Base-by-base conservation (phyloP, 495 filamentous ascomycete genomes). In the Tuber microsphaerosporum region DNA sequence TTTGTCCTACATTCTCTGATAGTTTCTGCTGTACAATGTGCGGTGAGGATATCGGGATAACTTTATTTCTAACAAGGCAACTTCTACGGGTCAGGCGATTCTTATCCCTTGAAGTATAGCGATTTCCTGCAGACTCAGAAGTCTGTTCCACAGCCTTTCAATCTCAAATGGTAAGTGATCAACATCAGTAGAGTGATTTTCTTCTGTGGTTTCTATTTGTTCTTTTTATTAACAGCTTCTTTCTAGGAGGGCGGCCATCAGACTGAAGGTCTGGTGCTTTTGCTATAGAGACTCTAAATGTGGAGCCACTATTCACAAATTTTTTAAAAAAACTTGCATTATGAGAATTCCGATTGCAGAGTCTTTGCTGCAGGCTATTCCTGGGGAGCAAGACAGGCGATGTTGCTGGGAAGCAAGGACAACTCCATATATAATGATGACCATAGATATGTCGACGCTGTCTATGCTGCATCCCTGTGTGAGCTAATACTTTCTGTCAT, bases 321-420 rank as follows among this genome's bases (percentile, higher is more conserved):
- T 89, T 81, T 81, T 90, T 78, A n/a, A n/a, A 72, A 81, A 74
- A 75, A 83, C 2, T 72, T 89, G 0, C 86, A 88, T 74, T 76
- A 82, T 70, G 79, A 83, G 22, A 81, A 83, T 45, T 51, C 74
- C 76, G 71, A 80, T 80, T 74, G 77, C 8, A 81, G 81, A 48
- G 71, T 90, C 69, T 87, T 86, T 43, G 84, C 84, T 1, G 86
- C 88, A 0, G 89, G 89, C 0, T 90, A 88, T 79, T 90, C 89
- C 81, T 90, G 88, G 89, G 89, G 89, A 46, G 89, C 88, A 3
- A 86, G 86, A 74, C 85, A 88, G 75, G 80, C 85, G 0, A 75
- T 87, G 7, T 75, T 83, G 26, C 83, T 89, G 9, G 84, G 85
- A 6, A 82, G 85, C 45, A 84, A 84, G 17, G 72, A 2, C 26